Evolutionary conservation across 306 rosid species (phyloP).

Genomic region (Pyrus bretschneideri): DNA sequence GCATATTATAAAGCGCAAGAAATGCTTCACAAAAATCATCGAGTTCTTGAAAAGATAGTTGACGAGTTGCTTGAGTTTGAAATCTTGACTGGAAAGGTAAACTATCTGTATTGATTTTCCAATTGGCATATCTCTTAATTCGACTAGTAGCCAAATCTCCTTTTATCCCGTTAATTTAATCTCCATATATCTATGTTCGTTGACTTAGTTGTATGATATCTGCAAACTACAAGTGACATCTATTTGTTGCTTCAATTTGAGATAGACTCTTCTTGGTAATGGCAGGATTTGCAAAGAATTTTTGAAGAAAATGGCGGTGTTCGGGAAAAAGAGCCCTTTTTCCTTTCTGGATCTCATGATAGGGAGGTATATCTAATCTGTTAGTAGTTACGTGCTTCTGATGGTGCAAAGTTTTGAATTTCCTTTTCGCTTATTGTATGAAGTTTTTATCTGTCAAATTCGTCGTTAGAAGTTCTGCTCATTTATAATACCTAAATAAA

Average conservation of each 20-base stretch:
- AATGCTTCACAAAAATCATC: slow-evolving; percentile 64
- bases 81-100: slow-evolving; percentile 85
- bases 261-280: slow-evolving; percentile 1
- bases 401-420: not conserved
- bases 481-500: not conserved
- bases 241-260: not conserved
- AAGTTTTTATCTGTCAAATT: not conserved
- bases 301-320: slow-evolving; percentile 48
- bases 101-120: not conserved
- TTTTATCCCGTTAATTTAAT: not conserved
- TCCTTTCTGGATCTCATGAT: slow-evolving; percentile 47
- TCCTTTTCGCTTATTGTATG: not conserved
- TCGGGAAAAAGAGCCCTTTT: slow-evolving; percentile 79
- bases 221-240: not conserved
- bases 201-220: not conserved
- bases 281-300: slow-evolving; percentile 78
- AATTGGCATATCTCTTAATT: not conserved
- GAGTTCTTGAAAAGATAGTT: slow-evolving; percentile 75
- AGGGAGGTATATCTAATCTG: slow-evolving; percentile 47
- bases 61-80: slow-evolving; percentile 82
- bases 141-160: not conserved
- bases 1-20: slow-evolving; percentile 83
- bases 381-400: not conserved
- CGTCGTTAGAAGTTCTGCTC: not conserved
- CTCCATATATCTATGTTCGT: not conserved